Conservation (phyloP, 176 grass and related monocot species). For the Aegilops umbellulata region DNA sequence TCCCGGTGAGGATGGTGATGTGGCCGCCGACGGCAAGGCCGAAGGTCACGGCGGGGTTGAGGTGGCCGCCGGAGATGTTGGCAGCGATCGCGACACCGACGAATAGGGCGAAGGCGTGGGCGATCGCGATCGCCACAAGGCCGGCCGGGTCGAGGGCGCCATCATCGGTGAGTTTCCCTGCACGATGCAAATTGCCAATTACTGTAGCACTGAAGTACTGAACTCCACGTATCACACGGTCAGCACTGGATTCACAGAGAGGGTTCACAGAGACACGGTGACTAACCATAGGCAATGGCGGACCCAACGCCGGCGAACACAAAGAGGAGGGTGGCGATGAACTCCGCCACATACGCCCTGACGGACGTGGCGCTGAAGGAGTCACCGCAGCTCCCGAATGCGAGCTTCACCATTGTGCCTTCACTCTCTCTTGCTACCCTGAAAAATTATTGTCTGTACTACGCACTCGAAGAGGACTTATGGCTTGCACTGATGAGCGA, state of each 20-base stretch:
- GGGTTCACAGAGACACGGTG: background rate
- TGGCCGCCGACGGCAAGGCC: conserved; percentile 79
- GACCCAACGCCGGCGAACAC: conserved; percentile 96
- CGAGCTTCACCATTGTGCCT: conserved; percentile 81
- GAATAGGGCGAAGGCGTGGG: conserved; percentile 81
- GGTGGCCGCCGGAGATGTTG: conserved; percentile 94
- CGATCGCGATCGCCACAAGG: conserved; percentile 77
- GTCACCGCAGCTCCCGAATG: conserved; percentile 69
- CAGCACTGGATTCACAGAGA: background rate
- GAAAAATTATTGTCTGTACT: background rate
- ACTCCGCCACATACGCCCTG: conserved; percentile 86
- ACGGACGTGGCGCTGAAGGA: conserved; percentile 68
- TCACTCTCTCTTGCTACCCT: background rate
- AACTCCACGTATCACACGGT: no score
- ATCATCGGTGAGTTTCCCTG: conserved; percentile 55
- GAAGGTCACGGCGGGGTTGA: conserved; percentile 91
- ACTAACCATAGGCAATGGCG: conserved; percentile 73
- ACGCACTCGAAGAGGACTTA: background rate
- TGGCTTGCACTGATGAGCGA: conserved; percentile 9
- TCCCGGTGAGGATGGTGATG: conserved; percentile 90
- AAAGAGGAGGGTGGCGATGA: conserved; percentile 96
- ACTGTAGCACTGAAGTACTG: no score
- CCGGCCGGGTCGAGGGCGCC: conserved; percentile 77
- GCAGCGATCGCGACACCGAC: conserved; percentile 81
- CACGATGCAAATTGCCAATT: background rate